Evolutionary conservation across 2,329 filamentous ascomycete species (phyloP).

Genomic region (Teratosphaeria pseudoeucalypti): DNA sequence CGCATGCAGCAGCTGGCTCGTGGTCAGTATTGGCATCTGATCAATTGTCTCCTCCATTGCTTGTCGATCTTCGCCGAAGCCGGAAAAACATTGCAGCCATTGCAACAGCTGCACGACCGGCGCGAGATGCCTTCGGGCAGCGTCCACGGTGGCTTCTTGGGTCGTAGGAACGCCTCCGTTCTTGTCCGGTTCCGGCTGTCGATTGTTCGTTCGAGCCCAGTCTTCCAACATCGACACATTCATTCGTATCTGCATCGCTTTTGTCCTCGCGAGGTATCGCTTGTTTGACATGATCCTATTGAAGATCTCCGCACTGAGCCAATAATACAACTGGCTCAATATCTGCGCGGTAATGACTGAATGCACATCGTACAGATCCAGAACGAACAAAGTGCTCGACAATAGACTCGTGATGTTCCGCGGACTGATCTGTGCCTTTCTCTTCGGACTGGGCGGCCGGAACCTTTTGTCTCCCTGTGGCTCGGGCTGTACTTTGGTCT

Average conservation of each 20-base stretch:
- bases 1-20: constrained; percentile 81
- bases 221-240: constrained; percentile 92
- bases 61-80: constrained; percentile 79
- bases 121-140: constrained; percentile 71
- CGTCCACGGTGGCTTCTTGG: constrained; percentile 78
- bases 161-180: constrained; percentile 76
- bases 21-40: constrained; percentile 73
- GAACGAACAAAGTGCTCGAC: constrained; percentile 89
- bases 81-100: constrained; percentile 97
- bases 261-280: constrained; percentile 88
- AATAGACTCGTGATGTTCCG: constrained; percentile 92
- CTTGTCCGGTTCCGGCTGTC: constrained; percentile 91
- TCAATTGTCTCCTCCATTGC: constrained; percentile 80
- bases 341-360: constrained; percentile 92
- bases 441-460: constrained; percentile 84
- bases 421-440: constrained; percentile 81
- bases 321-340: constrained; percentile 85
- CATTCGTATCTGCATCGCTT: constrained; percentile 99
- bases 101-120: constrained; percentile 90
- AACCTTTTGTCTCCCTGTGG: constrained; percentile 74
- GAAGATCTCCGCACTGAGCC: constrained; percentile 92
- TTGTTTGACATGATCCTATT: constrained; percentile 96
- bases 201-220: constrained; percentile 88
- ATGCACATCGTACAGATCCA: constrained; percentile 98
- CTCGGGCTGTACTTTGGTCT: constrained; percentile 78